Percentiles rank a stretch among this genome's conserved stretches.
Evolutionary conservation across 2,329 filamentous ascomycete species (phyloP).

Genomic region (Celoporthe dispersa): DNA sequence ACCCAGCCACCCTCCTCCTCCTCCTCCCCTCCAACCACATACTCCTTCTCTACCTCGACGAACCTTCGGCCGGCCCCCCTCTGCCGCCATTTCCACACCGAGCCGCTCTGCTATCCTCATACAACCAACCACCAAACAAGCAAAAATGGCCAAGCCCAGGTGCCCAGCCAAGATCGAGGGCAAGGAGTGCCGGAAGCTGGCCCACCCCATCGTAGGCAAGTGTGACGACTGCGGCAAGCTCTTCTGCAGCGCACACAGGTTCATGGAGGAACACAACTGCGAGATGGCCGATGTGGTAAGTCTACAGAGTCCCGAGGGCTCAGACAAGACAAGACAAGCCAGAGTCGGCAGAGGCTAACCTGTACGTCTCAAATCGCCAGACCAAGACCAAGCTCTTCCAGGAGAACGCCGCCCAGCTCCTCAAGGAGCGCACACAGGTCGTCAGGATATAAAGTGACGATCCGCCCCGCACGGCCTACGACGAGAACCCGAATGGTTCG

Average conservation of each 20-base stretch:
- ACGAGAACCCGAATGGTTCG: not conserved
- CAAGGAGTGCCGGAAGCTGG: slow-evolving; percentile 64
- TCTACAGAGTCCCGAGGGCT: too few relatives aligned
- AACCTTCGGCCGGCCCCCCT: not conserved
- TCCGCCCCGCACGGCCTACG: not conserved
- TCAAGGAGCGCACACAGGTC: slow-evolving; percentile 89
- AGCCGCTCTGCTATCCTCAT: slow-evolving; percentile 1
- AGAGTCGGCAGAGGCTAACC: slow-evolving; percentile 12
- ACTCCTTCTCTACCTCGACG: slow-evolving; percentile 2
- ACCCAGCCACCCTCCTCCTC: not conserved
- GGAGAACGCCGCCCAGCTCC: slow-evolving; percentile 89
- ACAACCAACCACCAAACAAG: not conserved
- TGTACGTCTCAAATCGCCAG: slow-evolving; percentile 41
- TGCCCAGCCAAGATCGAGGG: slow-evolving; percentile 85
- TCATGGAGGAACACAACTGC: slow-evolving; percentile 95
- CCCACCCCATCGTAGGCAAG: slow-evolving; percentile 93
- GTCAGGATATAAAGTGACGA: slow-evolving; percentile 61
- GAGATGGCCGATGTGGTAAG: slow-evolving; percentile 85
- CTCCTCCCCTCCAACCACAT: not conserved
- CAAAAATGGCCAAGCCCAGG: slow-evolving; percentile 71
- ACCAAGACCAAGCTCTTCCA: slow-evolving; percentile 98
- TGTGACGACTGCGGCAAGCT: slow-evolving; percentile 93
- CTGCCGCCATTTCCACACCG: not conserved
- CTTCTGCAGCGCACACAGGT: slow-evolving; percentile 92
- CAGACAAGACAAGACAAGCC: slow-evolving; percentile 29